These are phyloP conservation scores for Aspergillus conjunctus DNA, from an alignment of 495 filamentous ascomycete species.

Conservation along the genomic window DNA sequence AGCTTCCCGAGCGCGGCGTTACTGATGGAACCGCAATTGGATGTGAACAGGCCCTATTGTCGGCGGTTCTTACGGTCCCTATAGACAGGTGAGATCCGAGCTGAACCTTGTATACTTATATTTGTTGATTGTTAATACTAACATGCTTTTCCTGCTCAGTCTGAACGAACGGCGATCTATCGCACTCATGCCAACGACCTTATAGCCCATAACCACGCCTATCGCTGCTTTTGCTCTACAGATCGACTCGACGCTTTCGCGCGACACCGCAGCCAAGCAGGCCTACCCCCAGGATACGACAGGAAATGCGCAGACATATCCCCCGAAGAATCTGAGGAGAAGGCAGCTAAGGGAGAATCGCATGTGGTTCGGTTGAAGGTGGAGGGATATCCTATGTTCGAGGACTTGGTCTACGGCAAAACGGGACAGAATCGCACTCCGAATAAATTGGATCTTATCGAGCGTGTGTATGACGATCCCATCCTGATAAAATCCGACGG, in stretches of 20 bases:
- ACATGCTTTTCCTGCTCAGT: slow-evolving; percentile 50
- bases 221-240: slow-evolving; percentile 88
- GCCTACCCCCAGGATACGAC: slow-evolving; percentile 72
- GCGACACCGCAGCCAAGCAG: slow-evolving; percentile 56
- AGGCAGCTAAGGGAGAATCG: slow-evolving; percentile 66
- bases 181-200: slow-evolving; percentile 69
- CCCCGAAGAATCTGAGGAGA: slow-evolving; percentile 64
- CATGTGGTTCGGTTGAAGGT: slow-evolving; percentile 77
- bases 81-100: slow-evolving; percentile 66
- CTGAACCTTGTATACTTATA: background rate
- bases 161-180: slow-evolving; percentile 77
- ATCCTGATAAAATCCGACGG: slow-evolving; percentile 90
- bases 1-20: background rate
- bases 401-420: slow-evolving; percentile 76
- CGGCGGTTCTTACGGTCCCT: slow-evolving; percentile 79
- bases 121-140: slow-evolving; percentile 5
- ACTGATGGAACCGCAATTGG: slow-evolving; percentile 12
- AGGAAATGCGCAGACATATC: slow-evolving; percentile 71
- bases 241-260: slow-evolving; percentile 68
- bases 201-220: slow-evolving; percentile 70
- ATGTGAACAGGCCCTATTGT: slow-evolving; percentile 66
- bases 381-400: slow-evolving; percentile 59
- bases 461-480: slow-evolving; percentile 68
- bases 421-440: slow-evolving; percentile 53
- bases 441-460: slow-evolving; percentile 46